These are phyloP conservation scores for Aspergillus taichungensis DNA, from an alignment of 495 filamentous ascomycete species.

Conservation along the genomic window DNA sequence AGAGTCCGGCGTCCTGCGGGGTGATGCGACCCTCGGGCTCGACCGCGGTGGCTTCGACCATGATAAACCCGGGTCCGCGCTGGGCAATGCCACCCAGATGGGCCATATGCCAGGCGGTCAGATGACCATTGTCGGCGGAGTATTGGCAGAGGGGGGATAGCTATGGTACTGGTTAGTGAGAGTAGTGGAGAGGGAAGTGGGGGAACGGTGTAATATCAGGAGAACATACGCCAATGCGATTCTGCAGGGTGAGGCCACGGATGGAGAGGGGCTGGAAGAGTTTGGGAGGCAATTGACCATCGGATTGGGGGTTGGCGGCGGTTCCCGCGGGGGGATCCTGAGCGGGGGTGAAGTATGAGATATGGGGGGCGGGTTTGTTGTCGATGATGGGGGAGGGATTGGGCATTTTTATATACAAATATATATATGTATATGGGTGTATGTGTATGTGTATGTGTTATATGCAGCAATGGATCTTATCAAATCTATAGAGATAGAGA, in stretches of 20 bases:
- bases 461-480: too few species aligned
- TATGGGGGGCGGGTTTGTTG: constrained; percentile 1
- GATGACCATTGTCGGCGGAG: constrained; percentile 5
- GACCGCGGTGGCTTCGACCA: constrained; percentile 58
- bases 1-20: constrained; percentile 53
- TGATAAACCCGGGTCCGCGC: constrained; percentile 28
- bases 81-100: not conserved
- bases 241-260: constrained; percentile 49
- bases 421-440: too few species aligned
- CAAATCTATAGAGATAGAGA: too few species aligned
- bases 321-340: constrained; percentile 59
- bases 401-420: too few species aligned
- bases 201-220: too few species aligned
- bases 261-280: constrained; percentile 59
- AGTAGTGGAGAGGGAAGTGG: not conserved
- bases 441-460: too few species aligned
- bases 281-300: constrained; percentile 50
- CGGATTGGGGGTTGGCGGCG: constrained; percentile 49
- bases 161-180: not conserved
- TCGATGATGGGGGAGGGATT: too few species aligned
- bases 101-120: constrained; percentile 20
- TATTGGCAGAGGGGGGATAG: not conserved
- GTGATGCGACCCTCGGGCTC: constrained; percentile 52
- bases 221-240: constrained; percentile 46
- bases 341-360: constrained; percentile 61